Evolutionary conservation across 768 basidiomycete species (phyloP).

Genomic region (Paxillus ammoniavirescens): DNA sequence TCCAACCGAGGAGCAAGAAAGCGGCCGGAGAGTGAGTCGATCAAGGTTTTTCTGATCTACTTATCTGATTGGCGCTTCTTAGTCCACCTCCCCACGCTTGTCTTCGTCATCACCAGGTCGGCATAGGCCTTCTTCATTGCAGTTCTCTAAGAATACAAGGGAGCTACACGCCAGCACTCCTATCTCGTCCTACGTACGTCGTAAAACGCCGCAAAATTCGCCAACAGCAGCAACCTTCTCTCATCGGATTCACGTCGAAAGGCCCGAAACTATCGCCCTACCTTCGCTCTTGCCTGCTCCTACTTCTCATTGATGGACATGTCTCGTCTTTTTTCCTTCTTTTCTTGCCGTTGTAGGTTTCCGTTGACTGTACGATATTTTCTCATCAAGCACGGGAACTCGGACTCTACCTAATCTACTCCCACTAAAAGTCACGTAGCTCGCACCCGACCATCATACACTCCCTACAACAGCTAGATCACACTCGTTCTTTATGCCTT

Average conservation of each 20-base stretch:
- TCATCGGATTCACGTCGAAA: slow-evolving; percentile 29
- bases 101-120: slow-evolving; percentile 40
- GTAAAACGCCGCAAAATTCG: slow-evolving; percentile 73
- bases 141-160: slow-evolving; percentile 47
- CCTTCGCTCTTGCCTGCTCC: slow-evolving; percentile 56
- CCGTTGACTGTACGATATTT: slow-evolving; percentile 3
- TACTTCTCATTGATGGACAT: slow-evolving; percentile 17
- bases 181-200: slow-evolving; percentile 77
- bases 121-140: slow-evolving; percentile 43
- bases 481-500: slow-evolving; percentile 16
- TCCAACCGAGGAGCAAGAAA: slow-evolving; percentile 24
- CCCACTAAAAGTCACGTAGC: not conserved
- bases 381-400: slow-evolving; percentile 1
- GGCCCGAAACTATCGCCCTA: slow-evolving; percentile 37
- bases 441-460: not conserved
- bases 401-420: slow-evolving; percentile 1
- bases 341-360: not conserved
- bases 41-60: slow-evolving; percentile 30
- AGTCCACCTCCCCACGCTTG: slow-evolving; percentile 35
- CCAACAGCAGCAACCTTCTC: slow-evolving; percentile 68
- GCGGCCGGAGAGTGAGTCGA: slow-evolving; percentile 33
- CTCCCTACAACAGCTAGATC: not conserved
- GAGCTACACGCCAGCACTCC: slow-evolving; percentile 67
- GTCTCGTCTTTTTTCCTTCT: not conserved
- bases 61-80: slow-evolving; percentile 28